Conservation (phyloP, 345 rosid species). For the Arabidopsis thaliana region DNA sequence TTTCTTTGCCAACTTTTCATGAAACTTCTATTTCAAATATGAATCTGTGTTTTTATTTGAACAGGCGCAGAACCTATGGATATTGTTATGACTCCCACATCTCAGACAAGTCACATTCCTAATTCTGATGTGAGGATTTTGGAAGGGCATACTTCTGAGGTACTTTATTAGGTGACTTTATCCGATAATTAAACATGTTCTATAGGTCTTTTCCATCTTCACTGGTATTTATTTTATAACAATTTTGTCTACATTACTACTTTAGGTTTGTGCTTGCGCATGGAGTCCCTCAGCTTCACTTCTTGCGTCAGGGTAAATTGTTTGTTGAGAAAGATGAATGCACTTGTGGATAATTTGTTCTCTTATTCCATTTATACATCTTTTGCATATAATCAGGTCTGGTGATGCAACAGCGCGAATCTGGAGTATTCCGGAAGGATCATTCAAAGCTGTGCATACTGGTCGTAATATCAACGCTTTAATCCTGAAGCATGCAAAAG, state of each 20-base stretch:
- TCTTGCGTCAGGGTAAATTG: slow-evolving; percentile 96
- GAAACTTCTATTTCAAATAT: slow-evolving; percentile 7
- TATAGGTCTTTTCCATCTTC: slow-evolving; percentile 6
- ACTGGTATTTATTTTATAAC: slow-evolving; percentile 2
- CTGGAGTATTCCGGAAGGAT: slow-evolving; percentile 81
- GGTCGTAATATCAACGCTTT: slow-evolving; percentile 60
- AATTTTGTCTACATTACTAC: slow-evolving; percentile 13
- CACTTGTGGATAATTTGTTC: background rate
- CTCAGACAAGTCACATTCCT: slow-evolving; percentile 75
- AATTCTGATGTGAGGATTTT: slow-evolving; percentile 86
- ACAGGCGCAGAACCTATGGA: slow-evolving; percentile 88
- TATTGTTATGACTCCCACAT: slow-evolving; percentile 53
- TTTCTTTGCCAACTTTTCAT: slow-evolving; percentile 19
- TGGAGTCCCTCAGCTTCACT: slow-evolving; percentile 99
- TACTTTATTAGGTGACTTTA: slow-evolving; percentile 45
- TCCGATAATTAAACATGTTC: slow-evolving; percentile 17
- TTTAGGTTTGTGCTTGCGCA: slow-evolving; percentile 97
- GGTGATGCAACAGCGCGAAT: slow-evolving; percentile 99
- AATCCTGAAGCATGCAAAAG: slow-evolving; percentile 92
- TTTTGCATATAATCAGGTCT: slow-evolving; percentile 57
- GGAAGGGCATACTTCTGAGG: slow-evolving; percentile 99
- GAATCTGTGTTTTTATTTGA: background rate
- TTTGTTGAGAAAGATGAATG: slow-evolving; percentile 21
- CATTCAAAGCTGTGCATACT: slow-evolving; percentile 56
- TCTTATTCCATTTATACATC: background rate